Base-by-base conservation (phyloP, 1,284 basidiomycete species). In the Sanghuangporus sanghuang region DNA sequence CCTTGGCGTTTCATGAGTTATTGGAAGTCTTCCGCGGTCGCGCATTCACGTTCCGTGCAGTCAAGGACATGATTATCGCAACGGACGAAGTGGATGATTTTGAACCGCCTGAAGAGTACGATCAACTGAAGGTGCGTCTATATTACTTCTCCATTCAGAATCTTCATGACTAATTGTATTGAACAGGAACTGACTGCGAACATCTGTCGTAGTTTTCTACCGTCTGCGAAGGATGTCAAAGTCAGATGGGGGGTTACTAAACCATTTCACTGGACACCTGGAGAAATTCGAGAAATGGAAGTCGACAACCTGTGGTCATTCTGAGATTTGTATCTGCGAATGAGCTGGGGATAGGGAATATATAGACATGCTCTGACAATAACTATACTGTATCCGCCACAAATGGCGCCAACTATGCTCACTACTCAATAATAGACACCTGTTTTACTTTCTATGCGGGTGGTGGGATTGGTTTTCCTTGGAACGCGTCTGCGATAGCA, bases 401-500 rank as follows among this genome's bases (percentile, higher is more conserved):
- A 42, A 42, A 11, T 42, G n/a, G n/a, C 40, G 11, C n/a, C 12
- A 6, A 42, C 3, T n/a, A 3, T 12, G 2, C 12, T 42, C n/a
- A 6, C n/a, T n/a, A 46, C 7, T 18, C 16, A 46, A n/a, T 46
- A 21, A 7, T 7, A 7, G 44, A 46, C 9, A 18, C 21, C 21
- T 7, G 16, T 14, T 46, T 46, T 16, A 46, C 16, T 46, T 7
- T 3, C 44, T 46, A 46, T 46, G 44, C 44, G 3, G n/a, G 40
- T 42, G 44, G 8, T 14, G 44, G 44, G 21, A 54, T 52, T 11
- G 64, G 38, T 27, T 55, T 62, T 7, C 60, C 64, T 32, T 59
- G 48, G 27, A 65, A 65, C 6, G 64, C 64, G 48, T 65, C 64
- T 14, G 64, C 64, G 35, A 65, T 65, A 8, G 64, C 64, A 49